Percentiles rank a stretch among this genome's conserved stretches.
Evolutionary conservation across 768 basidiomycete species (phyloP).

Genomic region (Phlegmacium glaucopus): DNA sequence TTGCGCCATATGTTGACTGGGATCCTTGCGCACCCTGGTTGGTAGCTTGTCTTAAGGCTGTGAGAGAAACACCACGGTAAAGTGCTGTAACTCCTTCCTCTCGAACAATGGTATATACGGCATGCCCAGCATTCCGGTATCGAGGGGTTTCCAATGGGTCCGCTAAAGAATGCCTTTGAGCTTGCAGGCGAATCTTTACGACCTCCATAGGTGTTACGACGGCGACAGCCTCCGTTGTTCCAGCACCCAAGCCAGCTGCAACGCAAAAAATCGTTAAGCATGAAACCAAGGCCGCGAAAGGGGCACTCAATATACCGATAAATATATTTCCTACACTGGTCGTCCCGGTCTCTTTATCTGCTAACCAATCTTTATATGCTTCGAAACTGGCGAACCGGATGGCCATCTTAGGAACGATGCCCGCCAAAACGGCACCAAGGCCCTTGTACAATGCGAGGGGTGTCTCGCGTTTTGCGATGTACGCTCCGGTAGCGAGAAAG

Average conservation of each 20-base stretch:
- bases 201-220: conserved; percentile 99
- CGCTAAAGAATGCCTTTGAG: conserved; percentile 94
- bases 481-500: conserved; percentile 85
- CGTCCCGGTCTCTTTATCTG: conserved; percentile 73
- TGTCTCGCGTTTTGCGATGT: conserved; percentile 88
- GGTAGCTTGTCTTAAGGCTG: conserved; percentile 93
- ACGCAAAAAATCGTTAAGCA: not conserved
- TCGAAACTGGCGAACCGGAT: conserved; percentile 99
- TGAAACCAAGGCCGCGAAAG: not conserved
- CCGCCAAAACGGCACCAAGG: conserved; percentile 91
- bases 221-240: conserved; percentile 90
- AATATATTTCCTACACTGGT: conserved; percentile 81
- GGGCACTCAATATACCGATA: conserved; percentile 52
- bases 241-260: conserved; percentile 89
- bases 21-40: conserved; percentile 72
- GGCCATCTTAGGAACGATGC: conserved; percentile 99
- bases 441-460: conserved; percentile 97
- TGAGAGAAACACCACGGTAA: conserved; percentile 91
- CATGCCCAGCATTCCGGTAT: conserved; percentile 96
- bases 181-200: conserved; percentile 96
- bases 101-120: conserved; percentile 88
- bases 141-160: conserved; percentile 92
- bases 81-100: conserved; percentile 86
- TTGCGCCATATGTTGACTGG: not conserved
- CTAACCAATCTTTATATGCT: conserved; percentile 82